phyloP scores from a whole-genome alignment of 2,329 filamentous ascomycete genomes.

The Aspergillus caelatus region DNA sequence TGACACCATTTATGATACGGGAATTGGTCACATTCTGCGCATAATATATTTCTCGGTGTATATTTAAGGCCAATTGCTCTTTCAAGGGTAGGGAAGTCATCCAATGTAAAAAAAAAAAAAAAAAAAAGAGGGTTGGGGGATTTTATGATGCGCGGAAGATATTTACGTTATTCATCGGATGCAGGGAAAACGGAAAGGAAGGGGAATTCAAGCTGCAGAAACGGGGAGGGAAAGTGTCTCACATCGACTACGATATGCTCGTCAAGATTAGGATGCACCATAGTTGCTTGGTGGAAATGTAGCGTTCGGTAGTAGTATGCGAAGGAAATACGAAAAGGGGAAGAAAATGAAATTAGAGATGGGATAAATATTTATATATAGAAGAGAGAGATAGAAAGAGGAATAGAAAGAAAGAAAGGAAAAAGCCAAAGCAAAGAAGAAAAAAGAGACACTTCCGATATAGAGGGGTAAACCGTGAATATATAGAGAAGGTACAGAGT shows the following conservation, averaged over 20 bases:
- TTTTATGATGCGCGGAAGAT: not conserved
- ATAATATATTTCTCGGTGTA: not conserved
- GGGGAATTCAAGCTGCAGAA: not conserved
- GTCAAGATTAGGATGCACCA: conserved; percentile 32
- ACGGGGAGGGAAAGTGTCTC: conserved; percentile 17
- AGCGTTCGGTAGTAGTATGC: not conserved
- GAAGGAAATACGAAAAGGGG: not conserved
- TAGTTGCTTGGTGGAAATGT: conserved; percentile 12
- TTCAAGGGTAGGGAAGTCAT: not conserved
- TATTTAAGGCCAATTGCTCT: not conserved
- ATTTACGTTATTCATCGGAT: not conserved
- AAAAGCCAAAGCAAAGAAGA: conserved; percentile 1
- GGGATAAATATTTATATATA: not conserved
- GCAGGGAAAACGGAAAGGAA: not conserved
- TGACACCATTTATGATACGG: not conserved
- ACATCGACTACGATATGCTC: conserved; percentile 40
- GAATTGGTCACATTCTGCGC: not conserved
- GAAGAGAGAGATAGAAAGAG: not conserved
- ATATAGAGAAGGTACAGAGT: conserved; percentile 1
- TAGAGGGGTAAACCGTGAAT: not conserved
- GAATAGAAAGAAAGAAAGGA: not conserved
- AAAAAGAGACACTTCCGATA: not conserved
- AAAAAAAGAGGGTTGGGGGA: not conserved
- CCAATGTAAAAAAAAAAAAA: not conserved
- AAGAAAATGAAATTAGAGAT: not conserved